Conservation (phyloP, 768 basidiomycete genomes). For the Suillus fuscotomentosus region DNA sequence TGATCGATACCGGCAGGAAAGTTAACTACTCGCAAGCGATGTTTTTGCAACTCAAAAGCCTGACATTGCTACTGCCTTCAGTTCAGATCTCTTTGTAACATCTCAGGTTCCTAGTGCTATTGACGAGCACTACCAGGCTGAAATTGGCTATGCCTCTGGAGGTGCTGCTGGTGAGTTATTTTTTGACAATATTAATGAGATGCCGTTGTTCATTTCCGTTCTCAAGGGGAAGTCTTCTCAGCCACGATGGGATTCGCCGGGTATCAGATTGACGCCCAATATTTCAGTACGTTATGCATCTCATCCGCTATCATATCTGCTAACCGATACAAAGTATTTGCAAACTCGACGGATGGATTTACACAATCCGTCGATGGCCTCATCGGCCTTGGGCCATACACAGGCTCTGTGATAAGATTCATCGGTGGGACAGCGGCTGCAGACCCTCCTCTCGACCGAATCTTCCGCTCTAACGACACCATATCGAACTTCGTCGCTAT, state of each 20-base stretch:
- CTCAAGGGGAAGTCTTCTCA: conserved; percentile 27
- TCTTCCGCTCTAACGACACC: conserved; percentile 59
- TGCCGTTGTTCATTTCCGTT: neutral
- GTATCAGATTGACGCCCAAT: conserved; percentile 49
- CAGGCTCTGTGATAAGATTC: conserved; percentile 47
- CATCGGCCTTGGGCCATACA: conserved; percentile 62
- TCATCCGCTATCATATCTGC: neutral
- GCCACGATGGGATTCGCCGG: conserved; percentile 30
- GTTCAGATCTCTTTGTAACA: conserved; percentile 66
- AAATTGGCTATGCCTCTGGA: conserved; percentile 55
- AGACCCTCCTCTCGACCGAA: conserved; percentile 58
- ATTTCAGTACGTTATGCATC: conserved; percentile 13
- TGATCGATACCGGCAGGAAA: conserved; percentile 49
- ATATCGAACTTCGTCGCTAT: conserved; percentile 62
- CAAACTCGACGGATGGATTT: conserved; percentile 10
- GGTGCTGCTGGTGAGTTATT: conserved; percentile 41
- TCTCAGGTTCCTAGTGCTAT: conserved; percentile 39
- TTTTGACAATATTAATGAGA: neutral
- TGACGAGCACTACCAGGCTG: conserved; percentile 36
- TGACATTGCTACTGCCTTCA: conserved; percentile 33
- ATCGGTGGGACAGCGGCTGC: conserved; percentile 37
- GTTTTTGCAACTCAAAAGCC: conserved; percentile 38
- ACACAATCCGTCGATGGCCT: conserved; percentile 30
- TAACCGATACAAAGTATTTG: conserved; percentile 21
- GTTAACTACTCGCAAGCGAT: conserved; percentile 1